These are phyloP conservation scores for Salix caprea DNA, from an alignment of 345 rosid genomes.

Conservation along the genomic window DNA sequence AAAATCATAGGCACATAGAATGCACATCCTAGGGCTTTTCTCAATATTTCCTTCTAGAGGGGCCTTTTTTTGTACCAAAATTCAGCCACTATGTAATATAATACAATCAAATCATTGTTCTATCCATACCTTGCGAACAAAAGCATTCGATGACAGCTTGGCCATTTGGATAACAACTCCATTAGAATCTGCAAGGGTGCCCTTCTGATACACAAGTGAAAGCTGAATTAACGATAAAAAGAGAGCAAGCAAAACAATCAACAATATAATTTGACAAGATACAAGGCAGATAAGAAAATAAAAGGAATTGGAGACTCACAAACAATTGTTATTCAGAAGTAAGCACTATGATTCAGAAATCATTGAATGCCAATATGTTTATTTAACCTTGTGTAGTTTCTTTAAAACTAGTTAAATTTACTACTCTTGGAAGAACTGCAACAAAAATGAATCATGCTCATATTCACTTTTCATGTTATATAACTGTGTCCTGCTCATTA, in stretches of 20 bases:
- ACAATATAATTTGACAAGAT: not conserved
- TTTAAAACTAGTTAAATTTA: not conserved
- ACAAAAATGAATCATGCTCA: not conserved
- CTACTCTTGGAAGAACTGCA: not conserved
- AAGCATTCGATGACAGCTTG: constrained; percentile 52
- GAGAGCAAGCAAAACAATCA: not conserved
- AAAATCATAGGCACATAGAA: not conserved
- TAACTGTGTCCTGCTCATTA: not conserved
- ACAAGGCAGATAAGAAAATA: not conserved
- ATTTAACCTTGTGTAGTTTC: not conserved
- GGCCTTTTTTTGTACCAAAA: not conserved
- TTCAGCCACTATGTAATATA: not conserved
- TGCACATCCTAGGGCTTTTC: not conserved
- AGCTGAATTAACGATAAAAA: not conserved
- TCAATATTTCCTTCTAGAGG: not conserved
- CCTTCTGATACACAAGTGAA: constrained; percentile 29
- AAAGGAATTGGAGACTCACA: not conserved
- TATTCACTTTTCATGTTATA: not conserved
- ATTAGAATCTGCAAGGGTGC: constrained; percentile 34
- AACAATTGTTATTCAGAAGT: not conserved
- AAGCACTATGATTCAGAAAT: not conserved
- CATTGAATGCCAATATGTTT: not conserved
- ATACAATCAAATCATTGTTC: not conserved
- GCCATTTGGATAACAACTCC: constrained; percentile 34
- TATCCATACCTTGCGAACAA: constrained; percentile 59